phyloP scores from a whole-genome alignment of 1,284 basidiomycete genomes.

The Termitomyces sp. region DNA sequence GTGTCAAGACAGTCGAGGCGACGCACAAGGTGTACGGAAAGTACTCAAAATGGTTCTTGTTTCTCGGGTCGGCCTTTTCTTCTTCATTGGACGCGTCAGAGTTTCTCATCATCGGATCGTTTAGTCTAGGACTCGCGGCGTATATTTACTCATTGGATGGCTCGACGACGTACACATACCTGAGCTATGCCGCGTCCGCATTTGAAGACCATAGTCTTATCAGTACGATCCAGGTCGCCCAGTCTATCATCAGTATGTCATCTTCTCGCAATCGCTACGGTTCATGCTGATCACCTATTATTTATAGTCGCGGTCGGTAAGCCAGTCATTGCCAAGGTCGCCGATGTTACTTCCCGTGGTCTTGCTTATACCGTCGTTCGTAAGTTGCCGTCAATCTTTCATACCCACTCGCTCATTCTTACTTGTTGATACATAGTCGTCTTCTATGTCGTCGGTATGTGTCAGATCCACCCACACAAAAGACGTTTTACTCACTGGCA shows the following conservation, averaged over 20 bases:
- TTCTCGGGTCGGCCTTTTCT: conserved; percentile 43
- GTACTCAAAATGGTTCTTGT: conserved; percentile 57
- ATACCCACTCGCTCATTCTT: not conserved
- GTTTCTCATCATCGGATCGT: not conserved
- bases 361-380: conserved; percentile 59
- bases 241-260: conserved; percentile 50
- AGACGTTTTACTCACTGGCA: not conserved
- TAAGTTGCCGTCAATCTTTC: conserved; percentile 33
- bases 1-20: conserved; percentile 50
- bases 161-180: conserved; percentile 64
- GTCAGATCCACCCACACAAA: not conserved
- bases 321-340: conserved; percentile 76
- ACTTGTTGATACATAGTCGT: conserved; percentile 36
- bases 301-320: conserved; percentile 49
- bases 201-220: conserved; percentile 59
- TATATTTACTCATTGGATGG: conserved; percentile 77
- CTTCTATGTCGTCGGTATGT: conserved; percentile 50
- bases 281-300: not conserved
- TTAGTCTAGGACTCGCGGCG: conserved; percentile 60
- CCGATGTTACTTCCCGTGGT: conserved; percentile 61
- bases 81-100: not conserved
- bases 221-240: conserved; percentile 58
- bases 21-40: conserved; percentile 48
- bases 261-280: not conserved
- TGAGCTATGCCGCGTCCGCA: conserved; percentile 58